A percentile compares a stretch with the other conserved stretches of the same genome.
These are phyloP conservation scores for Kazachstania sp. DNA, from an alignment of 1,139 yeast species.

Conservation along the genomic window DNA sequence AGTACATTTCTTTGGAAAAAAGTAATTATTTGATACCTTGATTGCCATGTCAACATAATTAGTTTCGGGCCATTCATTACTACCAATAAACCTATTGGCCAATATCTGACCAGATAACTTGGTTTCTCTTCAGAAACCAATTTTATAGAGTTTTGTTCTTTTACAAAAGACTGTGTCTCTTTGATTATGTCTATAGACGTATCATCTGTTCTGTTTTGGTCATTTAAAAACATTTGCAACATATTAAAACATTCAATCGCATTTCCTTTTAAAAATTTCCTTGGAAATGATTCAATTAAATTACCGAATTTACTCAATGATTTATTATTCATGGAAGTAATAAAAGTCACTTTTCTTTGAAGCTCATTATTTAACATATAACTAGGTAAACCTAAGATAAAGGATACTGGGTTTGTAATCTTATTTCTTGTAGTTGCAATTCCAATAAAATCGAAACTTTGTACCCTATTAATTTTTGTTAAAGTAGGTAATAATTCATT, in stretches of 20 bases:
- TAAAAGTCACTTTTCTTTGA: slow-evolving; percentile 8
- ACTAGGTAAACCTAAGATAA: slow-evolving; percentile 3
- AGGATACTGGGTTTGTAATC: background rate
- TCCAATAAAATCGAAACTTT: slow-evolving; percentile 12
- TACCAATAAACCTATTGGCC: slow-evolving; percentile 48
- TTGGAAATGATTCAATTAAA: slow-evolving; percentile 2
- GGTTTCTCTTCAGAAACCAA: slow-evolving; percentile 36
- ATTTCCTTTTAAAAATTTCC: background rate
- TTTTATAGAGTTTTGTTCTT: slow-evolving; percentile 12
- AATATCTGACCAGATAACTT: slow-evolving; percentile 44
- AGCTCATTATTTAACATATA: slow-evolving; percentile 13
- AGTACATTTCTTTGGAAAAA: slow-evolving; percentile 55
- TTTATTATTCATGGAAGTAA: slow-evolving; percentile 8
- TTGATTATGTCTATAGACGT: slow-evolving; percentile 4
- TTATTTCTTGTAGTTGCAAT: slow-evolving; percentile 7
- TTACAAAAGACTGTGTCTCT: slow-evolving; percentile 1
- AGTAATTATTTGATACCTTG: slow-evolving; percentile 42
- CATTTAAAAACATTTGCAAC: slow-evolving; percentile 2
- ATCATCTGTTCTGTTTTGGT: background rate
- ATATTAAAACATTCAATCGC: background rate
- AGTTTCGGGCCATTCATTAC: slow-evolving; percentile 46
- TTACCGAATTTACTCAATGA: slow-evolving; percentile 15
- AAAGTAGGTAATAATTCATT: slow-evolving; percentile 9
- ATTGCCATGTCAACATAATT: slow-evolving; percentile 38
- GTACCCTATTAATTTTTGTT: slow-evolving; percentile 13